These are phyloP conservation scores for Macrophomina tecta DNA, from an alignment of 2,329 filamentous ascomycete genomes.

Conservation along the genomic window DNA sequence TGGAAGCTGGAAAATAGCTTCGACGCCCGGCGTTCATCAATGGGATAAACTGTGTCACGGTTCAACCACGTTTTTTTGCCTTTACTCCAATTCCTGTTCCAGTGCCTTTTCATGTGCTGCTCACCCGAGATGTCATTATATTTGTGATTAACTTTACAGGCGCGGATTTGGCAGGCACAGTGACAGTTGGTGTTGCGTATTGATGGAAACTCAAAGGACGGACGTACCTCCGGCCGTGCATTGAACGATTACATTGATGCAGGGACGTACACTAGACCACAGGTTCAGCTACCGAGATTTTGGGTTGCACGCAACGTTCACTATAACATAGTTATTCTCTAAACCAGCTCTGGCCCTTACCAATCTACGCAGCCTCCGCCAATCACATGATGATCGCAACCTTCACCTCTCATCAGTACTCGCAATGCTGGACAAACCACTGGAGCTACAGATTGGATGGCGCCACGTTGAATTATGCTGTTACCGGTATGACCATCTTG, in stretches of 20 bases:
- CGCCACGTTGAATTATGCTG: too few relatives aligned
- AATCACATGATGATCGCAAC: too few relatives aligned
- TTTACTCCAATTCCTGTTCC: not conserved
- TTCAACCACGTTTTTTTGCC: not conserved
- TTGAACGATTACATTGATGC: not conserved
- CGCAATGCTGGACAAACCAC: too few relatives aligned
- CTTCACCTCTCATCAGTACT: too few relatives aligned
- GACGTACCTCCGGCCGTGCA: not conserved
- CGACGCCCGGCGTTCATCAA: constrained; percentile 24
- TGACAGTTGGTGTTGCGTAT: not conserved
- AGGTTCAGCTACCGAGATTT: not conserved
- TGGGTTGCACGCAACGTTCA: not conserved
- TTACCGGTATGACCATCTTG: too few relatives aligned
- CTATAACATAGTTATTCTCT: not conserved
- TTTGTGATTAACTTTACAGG: not conserved
- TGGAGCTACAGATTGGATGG: too few relatives aligned
- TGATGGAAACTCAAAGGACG: not conserved
- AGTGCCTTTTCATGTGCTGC: not conserved
- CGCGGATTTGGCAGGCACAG: not conserved
- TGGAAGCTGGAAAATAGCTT: constrained; percentile 22
- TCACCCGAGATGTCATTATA: not conserved
- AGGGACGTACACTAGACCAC: not conserved
- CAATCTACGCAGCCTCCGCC: too few relatives aligned
- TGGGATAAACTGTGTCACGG: constrained; percentile 26
- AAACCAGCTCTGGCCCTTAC: not conserved